Evolutionary conservation across 805 yeast genomes (phyloP).

Genomic region (Monosporozyma siamensis): DNA sequence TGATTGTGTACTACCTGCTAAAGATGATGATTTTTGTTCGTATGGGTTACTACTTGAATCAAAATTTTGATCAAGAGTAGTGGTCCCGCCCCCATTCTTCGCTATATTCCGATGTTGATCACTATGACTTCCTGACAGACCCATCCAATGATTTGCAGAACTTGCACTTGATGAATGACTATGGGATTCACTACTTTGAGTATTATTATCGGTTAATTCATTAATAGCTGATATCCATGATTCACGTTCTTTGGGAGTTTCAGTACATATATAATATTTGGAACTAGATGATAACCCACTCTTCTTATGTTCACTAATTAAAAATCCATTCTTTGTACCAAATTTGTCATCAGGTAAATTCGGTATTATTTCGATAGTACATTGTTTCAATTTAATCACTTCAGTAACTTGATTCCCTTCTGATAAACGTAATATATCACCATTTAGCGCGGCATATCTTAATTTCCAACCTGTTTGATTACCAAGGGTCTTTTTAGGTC

Average conservation of each 20-base stretch:
- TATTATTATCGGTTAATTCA: conserved; percentile 22
- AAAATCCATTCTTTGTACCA: conserved; percentile 31
- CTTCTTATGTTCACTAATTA: conserved; percentile 34
- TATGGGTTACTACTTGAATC: conserved; percentile 16
- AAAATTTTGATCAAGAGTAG: conserved; percentile 7
- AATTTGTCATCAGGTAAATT: conserved; percentile 30
- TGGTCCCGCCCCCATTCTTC: background rate
- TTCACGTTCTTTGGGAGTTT: conserved; percentile 67
- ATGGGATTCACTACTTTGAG: conserved; percentile 2
- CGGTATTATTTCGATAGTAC: conserved; percentile 33
- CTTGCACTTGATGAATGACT: background rate
- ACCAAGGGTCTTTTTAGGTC: conserved; percentile 41
- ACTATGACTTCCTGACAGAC: background rate
- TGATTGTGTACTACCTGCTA: background rate
- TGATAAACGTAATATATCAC: conserved; percentile 45
- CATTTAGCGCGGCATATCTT: conserved; percentile 58
- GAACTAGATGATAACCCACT: conserved; percentile 32
- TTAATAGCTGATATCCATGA: conserved; percentile 51
- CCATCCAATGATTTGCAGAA: background rate
- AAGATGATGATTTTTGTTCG: conserved; percentile 1
- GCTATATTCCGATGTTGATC: conserved; percentile 3
- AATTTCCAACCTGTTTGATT: conserved; percentile 58
- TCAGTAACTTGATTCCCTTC: conserved; percentile 50
- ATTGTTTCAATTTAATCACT: conserved; percentile 27
- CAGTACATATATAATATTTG: conserved; percentile 67